phyloP scores from a whole-genome alignment of 495 filamentous ascomycete genomes.

The Podospora pseudoanserina region DNA sequence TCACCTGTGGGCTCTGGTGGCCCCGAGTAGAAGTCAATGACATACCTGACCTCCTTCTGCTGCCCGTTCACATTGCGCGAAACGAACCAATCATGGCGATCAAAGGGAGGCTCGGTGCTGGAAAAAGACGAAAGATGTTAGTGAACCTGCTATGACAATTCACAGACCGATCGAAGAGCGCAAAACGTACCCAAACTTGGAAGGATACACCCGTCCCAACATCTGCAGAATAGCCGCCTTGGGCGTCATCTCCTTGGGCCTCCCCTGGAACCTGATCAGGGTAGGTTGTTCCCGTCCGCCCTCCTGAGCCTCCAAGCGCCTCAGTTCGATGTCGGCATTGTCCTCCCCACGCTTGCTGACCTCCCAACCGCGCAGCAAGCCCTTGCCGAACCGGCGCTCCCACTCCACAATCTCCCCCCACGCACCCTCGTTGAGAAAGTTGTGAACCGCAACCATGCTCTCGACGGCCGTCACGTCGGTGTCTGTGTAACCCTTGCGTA shows the following conservation, averaged over 20 bases:
- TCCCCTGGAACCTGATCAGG: conserved; percentile 79
- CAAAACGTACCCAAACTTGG: conserved; percentile 62
- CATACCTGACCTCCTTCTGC: conserved; percentile 78
- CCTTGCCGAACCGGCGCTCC: conserved; percentile 79
- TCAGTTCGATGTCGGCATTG: conserved; percentile 34
- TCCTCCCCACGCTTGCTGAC: conserved; percentile 71
- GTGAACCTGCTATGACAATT: background rate
- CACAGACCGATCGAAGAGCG: background rate
- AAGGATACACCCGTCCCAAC: conserved; percentile 73
- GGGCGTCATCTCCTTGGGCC: conserved; percentile 83
- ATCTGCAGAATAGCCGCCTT: conserved; percentile 79
- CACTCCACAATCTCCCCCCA: conserved; percentile 91
- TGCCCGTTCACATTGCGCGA: conserved; percentile 59
- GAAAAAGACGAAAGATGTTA: background rate
- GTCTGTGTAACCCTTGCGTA: conserved; percentile 92
- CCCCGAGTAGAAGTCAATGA: conserved; percentile 96
- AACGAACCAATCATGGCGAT: conserved; percentile 96
- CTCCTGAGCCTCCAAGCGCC: conserved; percentile 36
- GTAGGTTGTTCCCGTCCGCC: conserved; percentile 52
- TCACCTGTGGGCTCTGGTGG: conserved; percentile 84
- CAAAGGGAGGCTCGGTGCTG: conserved; percentile 83
- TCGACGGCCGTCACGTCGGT: conserved; percentile 92
- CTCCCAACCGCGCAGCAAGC: conserved; percentile 67
- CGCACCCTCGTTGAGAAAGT: conserved; percentile 95
- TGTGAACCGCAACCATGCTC: conserved; percentile 95